phyloP scores from a whole-genome alignment of 192 early-diverging fungal species.

The Coemansia sp. region DNA sequence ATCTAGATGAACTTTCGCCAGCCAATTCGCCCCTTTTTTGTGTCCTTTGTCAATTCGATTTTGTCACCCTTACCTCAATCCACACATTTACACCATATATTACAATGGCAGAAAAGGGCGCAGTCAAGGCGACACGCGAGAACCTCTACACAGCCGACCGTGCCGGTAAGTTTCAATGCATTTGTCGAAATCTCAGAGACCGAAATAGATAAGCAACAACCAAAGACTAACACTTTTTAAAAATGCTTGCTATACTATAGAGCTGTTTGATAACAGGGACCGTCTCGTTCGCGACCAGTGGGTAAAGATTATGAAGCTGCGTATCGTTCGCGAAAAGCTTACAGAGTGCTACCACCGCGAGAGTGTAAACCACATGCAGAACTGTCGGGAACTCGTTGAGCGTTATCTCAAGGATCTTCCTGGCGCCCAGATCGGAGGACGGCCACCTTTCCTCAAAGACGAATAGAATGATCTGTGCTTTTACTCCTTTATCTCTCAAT shows the following conservation, averaged over 20 bases:
- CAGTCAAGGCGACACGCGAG: slow-evolving; percentile 53
- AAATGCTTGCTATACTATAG: slow-evolving; percentile 19
- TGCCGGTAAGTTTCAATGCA: slow-evolving; percentile 35
- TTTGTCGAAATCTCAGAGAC: neutral
- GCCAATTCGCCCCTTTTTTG: neutral
- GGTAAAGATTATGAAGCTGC: slow-evolving; percentile 88
- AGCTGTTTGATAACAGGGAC: slow-evolving; percentile 62
- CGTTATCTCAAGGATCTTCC: slow-evolving; percentile 72
- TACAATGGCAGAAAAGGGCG: slow-evolving; percentile 29
- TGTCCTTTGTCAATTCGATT: neutral
- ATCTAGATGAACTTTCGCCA: neutral
- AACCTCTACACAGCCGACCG: slow-evolving; percentile 56
- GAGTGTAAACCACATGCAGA: slow-evolving; percentile 92
- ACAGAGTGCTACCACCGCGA: slow-evolving; percentile 90
- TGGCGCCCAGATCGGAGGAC: slow-evolving; percentile 45
- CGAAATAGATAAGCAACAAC: neutral
- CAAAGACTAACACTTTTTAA: neutral
- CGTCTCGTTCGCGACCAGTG: slow-evolving; percentile 83
- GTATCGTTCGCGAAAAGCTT: slow-evolving; percentile 80
- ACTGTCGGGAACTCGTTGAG: slow-evolving; percentile 81
- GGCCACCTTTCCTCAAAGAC: slow-evolving; percentile 40
- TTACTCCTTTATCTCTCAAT: neutral
- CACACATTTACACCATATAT: neutral
- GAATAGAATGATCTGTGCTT: neutral
- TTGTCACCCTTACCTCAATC: neutral